Percentiles rank a stretch among this genome's conserved stretches.
phyloP scores from a whole-genome alignment of 1,284 basidiomycete genomes.

The Phellopilus nigrolimitatus region DNA sequence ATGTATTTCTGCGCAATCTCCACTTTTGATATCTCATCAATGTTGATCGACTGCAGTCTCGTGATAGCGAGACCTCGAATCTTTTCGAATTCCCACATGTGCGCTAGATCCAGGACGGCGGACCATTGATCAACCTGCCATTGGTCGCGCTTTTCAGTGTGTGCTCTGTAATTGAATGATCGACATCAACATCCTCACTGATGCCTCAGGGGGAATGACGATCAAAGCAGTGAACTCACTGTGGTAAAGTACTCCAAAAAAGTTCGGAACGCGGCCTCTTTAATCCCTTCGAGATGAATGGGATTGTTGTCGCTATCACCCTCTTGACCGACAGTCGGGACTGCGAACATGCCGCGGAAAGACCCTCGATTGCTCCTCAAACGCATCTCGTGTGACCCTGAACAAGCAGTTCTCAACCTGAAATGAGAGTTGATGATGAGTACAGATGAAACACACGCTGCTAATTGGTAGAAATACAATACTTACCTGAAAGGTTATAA shows the following conservation, averaged over 20 bases:
- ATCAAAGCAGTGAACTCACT: neutral
- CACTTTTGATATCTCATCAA: constrained; percentile 2
- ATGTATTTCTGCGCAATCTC: constrained; percentile 6
- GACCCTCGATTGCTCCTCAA: constrained; percentile 10
- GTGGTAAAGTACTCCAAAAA: constrained; percentile 9
- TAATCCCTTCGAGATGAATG: constrained; percentile 4
- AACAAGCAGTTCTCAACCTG: constrained; percentile 15
- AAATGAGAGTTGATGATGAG: no score
- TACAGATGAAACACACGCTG: no score
- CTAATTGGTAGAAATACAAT: neutral
- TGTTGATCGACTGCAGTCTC: neutral
- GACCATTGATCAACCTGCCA: constrained; percentile 1
- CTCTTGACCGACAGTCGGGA: neutral
- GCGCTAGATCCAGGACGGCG: constrained; percentile 3
- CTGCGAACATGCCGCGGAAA: constrained; percentile 12
- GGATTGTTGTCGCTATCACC: constrained; percentile 2
- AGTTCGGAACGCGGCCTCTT: constrained; percentile 2
- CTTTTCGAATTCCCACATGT: constrained; percentile 11
- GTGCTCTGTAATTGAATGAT: neutral
- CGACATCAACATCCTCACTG: no score
- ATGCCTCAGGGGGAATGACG: neutral
- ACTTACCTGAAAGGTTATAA: neutral
- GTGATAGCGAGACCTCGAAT: neutral
- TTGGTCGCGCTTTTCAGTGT: neutral
- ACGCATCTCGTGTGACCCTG: constrained; percentile 6